Evolutionary conservation across 805 yeast species (phyloP).

Genomic region (Yarrowia keelungensis): DNA sequence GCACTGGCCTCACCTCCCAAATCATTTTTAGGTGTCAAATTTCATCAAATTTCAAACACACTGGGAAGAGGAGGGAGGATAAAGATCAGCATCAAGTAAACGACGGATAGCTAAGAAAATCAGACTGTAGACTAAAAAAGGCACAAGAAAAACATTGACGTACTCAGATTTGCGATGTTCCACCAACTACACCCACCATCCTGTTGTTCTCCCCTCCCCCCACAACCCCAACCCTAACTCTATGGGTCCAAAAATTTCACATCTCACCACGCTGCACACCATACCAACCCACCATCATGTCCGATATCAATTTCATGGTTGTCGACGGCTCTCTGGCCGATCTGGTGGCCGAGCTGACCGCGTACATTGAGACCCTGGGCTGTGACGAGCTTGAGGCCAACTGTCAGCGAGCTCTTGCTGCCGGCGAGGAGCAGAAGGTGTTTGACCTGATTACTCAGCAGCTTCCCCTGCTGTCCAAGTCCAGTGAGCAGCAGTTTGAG

Average conservation of each 20-base stretch:
- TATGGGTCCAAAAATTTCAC: conserved; percentile 15
- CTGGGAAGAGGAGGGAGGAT: no score
- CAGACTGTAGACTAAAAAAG: no score
- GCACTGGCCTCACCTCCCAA: no score
- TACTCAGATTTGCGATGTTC: no score
- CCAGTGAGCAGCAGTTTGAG: conserved; percentile 52
- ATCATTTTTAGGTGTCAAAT: no score
- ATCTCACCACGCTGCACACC: background rate
- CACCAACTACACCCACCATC: background rate
- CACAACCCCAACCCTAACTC: conserved; percentile 33
- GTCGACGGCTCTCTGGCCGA: conserved; percentile 52
- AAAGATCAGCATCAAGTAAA: no score
- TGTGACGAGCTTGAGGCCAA: conserved; percentile 43
- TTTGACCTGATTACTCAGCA: conserved; percentile 49
- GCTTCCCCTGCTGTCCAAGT: conserved; percentile 45
- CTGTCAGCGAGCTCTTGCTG: conserved; percentile 39
- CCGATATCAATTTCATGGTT: conserved; percentile 48
- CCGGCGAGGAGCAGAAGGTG: conserved; percentile 43
- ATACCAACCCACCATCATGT: conserved; percentile 21
- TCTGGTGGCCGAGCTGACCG: conserved; percentile 50
- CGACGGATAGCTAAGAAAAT: no score
- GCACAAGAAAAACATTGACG: background rate
- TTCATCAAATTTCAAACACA: no score
- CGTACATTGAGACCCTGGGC: conserved; percentile 50
- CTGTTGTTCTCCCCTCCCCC: background rate